These are phyloP conservation scores for Fusarium floridanum DNA, from an alignment of 2,329 filamentous ascomycete species.

Conservation along the genomic window DNA sequence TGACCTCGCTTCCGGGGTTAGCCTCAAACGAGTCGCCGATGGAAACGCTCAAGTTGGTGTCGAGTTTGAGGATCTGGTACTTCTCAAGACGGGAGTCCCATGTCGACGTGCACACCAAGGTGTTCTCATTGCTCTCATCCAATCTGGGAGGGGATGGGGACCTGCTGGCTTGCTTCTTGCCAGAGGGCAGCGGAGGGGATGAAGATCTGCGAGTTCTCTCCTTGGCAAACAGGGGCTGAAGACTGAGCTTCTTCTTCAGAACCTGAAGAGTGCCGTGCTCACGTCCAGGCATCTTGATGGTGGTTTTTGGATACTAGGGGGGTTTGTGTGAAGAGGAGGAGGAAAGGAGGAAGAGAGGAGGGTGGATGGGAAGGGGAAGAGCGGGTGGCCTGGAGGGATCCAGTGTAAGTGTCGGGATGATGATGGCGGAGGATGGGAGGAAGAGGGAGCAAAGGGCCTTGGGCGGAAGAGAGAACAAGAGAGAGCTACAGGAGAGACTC, in stretches of 20 bases:
- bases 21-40: constrained; percentile 13
- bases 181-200: constrained; percentile 4
- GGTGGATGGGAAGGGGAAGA: not conserved
- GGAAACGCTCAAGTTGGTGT: constrained; percentile 13
- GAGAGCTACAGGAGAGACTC: constrained; percentile 4
- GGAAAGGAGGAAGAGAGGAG: not conserved
- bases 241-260: constrained; percentile 17
- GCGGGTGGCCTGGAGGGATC: not conserved
- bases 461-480: not conserved
- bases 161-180: constrained; percentile 3
- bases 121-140: constrained; percentile 18
- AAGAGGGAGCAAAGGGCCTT: not conserved
- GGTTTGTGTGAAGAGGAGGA: not conserved
- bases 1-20: constrained; percentile 12
- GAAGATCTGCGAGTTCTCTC: constrained; percentile 10
- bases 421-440: not conserved
- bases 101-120: constrained; percentile 15
- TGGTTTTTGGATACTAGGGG: not conserved
- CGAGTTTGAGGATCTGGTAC: constrained; percentile 14
- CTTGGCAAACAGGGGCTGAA: constrained; percentile 19
- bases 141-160: constrained; percentile 12
- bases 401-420: not conserved
- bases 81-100: constrained; percentile 15
- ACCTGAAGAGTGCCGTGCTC: constrained; percentile 15
- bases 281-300: constrained; percentile 11